Base-by-base conservation (phyloP, 345 rosid species). In the Eucalyptus pauciflora region DNA sequence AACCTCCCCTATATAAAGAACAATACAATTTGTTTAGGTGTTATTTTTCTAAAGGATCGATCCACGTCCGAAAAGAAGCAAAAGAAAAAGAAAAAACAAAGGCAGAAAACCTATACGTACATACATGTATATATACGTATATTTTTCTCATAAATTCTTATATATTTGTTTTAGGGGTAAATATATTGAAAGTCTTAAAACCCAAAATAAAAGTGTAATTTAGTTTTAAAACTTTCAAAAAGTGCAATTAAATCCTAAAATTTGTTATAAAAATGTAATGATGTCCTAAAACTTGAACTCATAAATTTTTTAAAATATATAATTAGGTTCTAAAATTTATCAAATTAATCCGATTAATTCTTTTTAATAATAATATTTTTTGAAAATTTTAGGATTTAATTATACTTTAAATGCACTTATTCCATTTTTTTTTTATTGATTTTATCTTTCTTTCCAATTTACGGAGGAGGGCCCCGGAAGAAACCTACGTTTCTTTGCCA, bases 171-270 rank as follows among this genome's bases (percentile, higher is more conserved):
- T 60, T 49, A 49, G 0, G 2, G 15, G 13, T 49, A 49, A 4
- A 49, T 49, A 2, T 49, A 13, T 49, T 13, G 2, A 0, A 49
- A 49, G 15, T 4, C 14, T 0, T 4, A 49, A 0, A 1, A 49
- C 2, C 1, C 10, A 8, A 8, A 0, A 45, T 2, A 2, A 49
- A 49, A 10, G 2, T 49, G 0, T 0, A 49, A 12, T 12, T 49
- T 49, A 49, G 1, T 12, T 2, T 12, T 49, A 49, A 49, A 49
- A 12, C 0, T 49, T 12, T 49, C 0, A 49, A 12, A 49, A 49
- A 12, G 10, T 4, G 0, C 2, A 11, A n/a, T n/a, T n/a, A n/a
- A 12, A 2, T 49, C 14, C 0, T 49, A 49, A 49, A 49, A 49
- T 2, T 46, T 46, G 4, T 49, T 12, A 49, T 48, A 49, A 49